Percentiles rank a stretch among this genome's conserved stretches.
Conservation (phyloP, 345 rosid species). For the Eucalyptus erythrocorys region DNA sequence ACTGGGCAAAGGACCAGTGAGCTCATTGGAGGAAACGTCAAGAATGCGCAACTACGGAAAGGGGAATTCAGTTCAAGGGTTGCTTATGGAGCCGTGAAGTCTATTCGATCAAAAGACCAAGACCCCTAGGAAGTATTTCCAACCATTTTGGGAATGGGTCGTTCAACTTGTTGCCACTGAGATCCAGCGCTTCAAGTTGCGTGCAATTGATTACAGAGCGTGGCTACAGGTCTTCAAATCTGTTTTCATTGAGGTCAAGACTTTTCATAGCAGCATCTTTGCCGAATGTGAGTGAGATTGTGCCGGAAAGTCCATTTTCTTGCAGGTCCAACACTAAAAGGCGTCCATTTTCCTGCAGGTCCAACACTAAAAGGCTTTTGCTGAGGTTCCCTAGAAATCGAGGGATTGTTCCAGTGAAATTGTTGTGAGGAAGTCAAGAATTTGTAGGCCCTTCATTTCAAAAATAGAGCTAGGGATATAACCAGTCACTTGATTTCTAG, state of each 20-base stretch:
- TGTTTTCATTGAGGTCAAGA: conserved; percentile 1
- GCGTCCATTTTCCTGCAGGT: background rate
- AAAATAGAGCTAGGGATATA: background rate
- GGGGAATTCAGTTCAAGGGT: background rate
- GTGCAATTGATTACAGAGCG: background rate
- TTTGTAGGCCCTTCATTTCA: background rate
- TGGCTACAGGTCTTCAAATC: conserved; percentile 1
- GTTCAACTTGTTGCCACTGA: background rate
- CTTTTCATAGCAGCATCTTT: background rate
- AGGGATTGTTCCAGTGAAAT: conserved; percentile 7
- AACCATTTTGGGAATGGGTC: conserved; percentile 7
- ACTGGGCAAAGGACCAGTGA: background rate
- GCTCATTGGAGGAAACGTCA: conserved; percentile 3
- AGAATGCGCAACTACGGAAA: background rate
- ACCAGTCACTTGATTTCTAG: background rate
- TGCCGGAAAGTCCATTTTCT: background rate
- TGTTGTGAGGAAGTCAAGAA: background rate
- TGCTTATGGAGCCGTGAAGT: background rate
- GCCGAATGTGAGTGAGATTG: background rate
- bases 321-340: background rate
- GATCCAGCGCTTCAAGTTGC: background rate
- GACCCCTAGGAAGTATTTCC: background rate
- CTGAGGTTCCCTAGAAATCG: conserved; percentile 1
- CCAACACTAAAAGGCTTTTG: background rate
- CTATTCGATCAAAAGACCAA: background rate